Evolutionary conservation across 2,329 filamentous ascomycete species (phyloP), one percentile per base, ranked within the genome.

Genomic region (Coniochaeta pulveracea): DNA sequence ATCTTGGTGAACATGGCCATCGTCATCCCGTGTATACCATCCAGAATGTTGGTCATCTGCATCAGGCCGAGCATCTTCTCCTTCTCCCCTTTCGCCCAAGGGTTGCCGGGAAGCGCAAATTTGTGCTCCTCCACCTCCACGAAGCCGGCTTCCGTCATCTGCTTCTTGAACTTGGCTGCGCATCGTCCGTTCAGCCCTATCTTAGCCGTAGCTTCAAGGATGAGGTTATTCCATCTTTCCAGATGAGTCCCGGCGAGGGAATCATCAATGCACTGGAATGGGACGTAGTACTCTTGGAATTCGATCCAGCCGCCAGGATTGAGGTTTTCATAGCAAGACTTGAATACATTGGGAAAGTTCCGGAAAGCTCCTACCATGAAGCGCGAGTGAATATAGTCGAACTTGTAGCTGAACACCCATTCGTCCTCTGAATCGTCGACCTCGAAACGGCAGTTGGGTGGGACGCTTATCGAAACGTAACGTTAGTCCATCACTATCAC

Each of bases 361-460:
- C 34, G 26, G 39, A 48, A 43, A 31, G 43, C 42, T 28, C 40
- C 40, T 15, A 37, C 34, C 17, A 48, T 36, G 26, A 38, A 37
- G 9, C 44, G 41, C 6, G 34, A 32, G 33, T 48, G 44, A 33
- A 47, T 39, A 30, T 43, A 47, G 39, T 49, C 44, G 39, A 47
- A 47, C 28, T 41, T 38, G 31, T 43, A 37, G 43, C 61, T 62
- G 10, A 44, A 45, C 43, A 66, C 61, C 26, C 38, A 40, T 1
- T 47, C 47, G 29, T 49, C 50, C 42, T 56, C 47, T 15, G 69
- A 64, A 44, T 79, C 72, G 48, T 78, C 73, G 33, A 76, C 62
- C 36, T 72, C 59, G 39, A 76, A 76, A 40, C 67, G 63, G 30
- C 74, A 66, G 33, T 38, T 38, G 11, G 33, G 10, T 7, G 36